These are phyloP conservation scores for Metschnikowia kofuensis DNA, from an alignment of 805 yeast genomes.

Conservation along the genomic window DNA sequence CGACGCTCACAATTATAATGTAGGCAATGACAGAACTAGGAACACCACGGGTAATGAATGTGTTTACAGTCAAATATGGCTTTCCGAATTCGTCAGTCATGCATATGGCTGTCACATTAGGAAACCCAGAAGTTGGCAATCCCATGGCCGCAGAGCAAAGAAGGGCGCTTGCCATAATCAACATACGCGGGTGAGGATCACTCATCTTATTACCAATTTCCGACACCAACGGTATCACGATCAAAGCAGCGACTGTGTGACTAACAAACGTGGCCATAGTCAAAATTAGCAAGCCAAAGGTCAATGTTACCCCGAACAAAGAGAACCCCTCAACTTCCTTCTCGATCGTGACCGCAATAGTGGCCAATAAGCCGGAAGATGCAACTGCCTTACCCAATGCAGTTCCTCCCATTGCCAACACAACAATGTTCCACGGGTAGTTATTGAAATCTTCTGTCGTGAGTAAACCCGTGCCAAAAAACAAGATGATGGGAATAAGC, in stretches of 20 bases:
- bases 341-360: slow-evolving; percentile 46
- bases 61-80: slow-evolving; percentile 81
- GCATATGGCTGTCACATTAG: slow-evolving; percentile 95
- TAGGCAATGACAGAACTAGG: slow-evolving; percentile 82
- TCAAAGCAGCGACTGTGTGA: slow-evolving; percentile 95
- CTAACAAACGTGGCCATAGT: slow-evolving; percentile 92
- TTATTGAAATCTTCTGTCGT: slow-evolving; percentile 48
- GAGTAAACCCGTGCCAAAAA: slow-evolving; percentile 49
- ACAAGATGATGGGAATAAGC: slow-evolving; percentile 45
- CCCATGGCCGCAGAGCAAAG: slow-evolving; percentile 97
- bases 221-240: slow-evolving; percentile 83
- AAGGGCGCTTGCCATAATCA: slow-evolving; percentile 63
- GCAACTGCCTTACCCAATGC: slow-evolving; percentile 52
- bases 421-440: slow-evolving; percentile 54
- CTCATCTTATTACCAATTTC: slow-evolving; percentile 78
- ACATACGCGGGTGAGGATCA: slow-evolving; percentile 79
- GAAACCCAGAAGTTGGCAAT: slow-evolving; percentile 95
- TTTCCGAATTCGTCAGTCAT: slow-evolving; percentile 90
- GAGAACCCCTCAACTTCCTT: slow-evolving; percentile 39
- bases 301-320: slow-evolving; percentile 43
- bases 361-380: slow-evolving; percentile 46
- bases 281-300: slow-evolving; percentile 71
- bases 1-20: slow-evolving; percentile 69
- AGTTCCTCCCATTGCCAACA: slow-evolving; percentile 55
- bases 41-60: slow-evolving; percentile 87